These are phyloP conservation scores for Colletotrichum cereale DNA, from an alignment of 2,329 filamentous ascomycete species.

Conservation along the genomic window DNA sequence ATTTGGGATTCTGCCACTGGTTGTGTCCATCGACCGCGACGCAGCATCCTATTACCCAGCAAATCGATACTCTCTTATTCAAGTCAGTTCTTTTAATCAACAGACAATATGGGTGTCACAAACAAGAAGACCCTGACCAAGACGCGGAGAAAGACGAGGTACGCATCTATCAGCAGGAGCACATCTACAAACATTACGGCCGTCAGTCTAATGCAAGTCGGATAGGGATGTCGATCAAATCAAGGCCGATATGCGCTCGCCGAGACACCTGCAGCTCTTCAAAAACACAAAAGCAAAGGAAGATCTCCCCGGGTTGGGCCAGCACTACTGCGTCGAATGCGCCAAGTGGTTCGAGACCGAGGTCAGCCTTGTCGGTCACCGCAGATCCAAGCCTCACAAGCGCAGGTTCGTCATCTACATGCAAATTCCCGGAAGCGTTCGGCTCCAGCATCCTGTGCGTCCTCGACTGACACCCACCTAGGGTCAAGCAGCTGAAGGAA, in stretches of 20 bases:
- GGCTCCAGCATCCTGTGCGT: background rate
- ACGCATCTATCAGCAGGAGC: conserved; percentile 42
- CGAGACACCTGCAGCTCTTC: conserved; percentile 84
- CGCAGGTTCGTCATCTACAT: conserved; percentile 70
- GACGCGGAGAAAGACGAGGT: conserved; percentile 80
- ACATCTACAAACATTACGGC: background rate
- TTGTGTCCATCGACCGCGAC: background rate
- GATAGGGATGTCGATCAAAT: conserved; percentile 94
- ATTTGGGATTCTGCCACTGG: conserved; percentile 25
- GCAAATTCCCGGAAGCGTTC: background rate
- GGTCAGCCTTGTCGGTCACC: conserved; percentile 79
- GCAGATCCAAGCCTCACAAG: conserved; percentile 93
- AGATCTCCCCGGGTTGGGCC: conserved; percentile 88
- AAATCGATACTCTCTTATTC: background rate
- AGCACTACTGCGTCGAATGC: conserved; percentile 91
- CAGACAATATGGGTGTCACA: conserved; percentile 73
- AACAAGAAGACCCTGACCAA: conserved; percentile 78
- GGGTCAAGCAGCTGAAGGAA: conserved; percentile 84
- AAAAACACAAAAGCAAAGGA: conserved; percentile 84
- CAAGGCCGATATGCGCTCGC: conserved; percentile 81
- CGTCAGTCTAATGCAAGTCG: conserved; percentile 8
- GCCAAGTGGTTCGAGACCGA: conserved; percentile 97
- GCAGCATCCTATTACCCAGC: background rate
- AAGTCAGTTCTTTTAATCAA: background rate
- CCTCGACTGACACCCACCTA: conserved; percentile 51